Conservation (phyloP, 495 filamentous ascomycete species). For the Hypoxylon intermedium region DNA sequence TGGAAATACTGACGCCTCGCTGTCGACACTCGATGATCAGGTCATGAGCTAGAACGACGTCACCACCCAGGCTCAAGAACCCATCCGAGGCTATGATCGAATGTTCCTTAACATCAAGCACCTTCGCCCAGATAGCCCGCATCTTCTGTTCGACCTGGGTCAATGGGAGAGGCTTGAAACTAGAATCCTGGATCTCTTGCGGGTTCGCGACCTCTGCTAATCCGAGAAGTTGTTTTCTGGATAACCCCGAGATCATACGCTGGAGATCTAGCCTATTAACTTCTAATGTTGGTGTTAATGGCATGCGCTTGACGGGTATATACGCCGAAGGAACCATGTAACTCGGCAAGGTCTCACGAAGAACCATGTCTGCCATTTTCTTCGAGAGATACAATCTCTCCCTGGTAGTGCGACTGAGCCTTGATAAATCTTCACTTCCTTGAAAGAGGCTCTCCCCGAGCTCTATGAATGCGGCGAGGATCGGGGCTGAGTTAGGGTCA, state of each 20-base stretch:
- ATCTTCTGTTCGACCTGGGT: slow-evolving; percentile 53
- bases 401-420: slow-evolving; percentile 42
- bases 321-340: slow-evolving; percentile 50
- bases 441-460: slow-evolving; percentile 49
- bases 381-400: slow-evolving; percentile 49
- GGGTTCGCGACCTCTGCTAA: slow-evolving; percentile 44
- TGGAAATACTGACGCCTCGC: slow-evolving; percentile 45
- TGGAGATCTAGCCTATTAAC: slow-evolving; percentile 51
- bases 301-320: slow-evolving; percentile 52
- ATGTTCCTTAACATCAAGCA: slow-evolving; percentile 47
- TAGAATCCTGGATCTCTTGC: slow-evolving; percentile 42
- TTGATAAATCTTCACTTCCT: slow-evolving; percentile 42
- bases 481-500: slow-evolving; percentile 41
- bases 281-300: slow-evolving; percentile 52
- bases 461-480: slow-evolving; percentile 55
- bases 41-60: slow-evolving; percentile 50
- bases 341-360: slow-evolving; percentile 45
- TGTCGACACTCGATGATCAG: slow-evolving; percentile 50
- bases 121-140: slow-evolving; percentile 52
- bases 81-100: slow-evolving; percentile 50
- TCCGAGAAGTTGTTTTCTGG: slow-evolving; percentile 48
- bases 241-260: slow-evolving; percentile 47
- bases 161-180: slow-evolving; percentile 51
- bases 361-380: slow-evolving; percentile 47
- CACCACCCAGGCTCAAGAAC: slow-evolving; percentile 55